Evolutionary conservation across 768 basidiomycete genomes (phyloP).

Genomic region (Austroboletus eburneus): DNA sequence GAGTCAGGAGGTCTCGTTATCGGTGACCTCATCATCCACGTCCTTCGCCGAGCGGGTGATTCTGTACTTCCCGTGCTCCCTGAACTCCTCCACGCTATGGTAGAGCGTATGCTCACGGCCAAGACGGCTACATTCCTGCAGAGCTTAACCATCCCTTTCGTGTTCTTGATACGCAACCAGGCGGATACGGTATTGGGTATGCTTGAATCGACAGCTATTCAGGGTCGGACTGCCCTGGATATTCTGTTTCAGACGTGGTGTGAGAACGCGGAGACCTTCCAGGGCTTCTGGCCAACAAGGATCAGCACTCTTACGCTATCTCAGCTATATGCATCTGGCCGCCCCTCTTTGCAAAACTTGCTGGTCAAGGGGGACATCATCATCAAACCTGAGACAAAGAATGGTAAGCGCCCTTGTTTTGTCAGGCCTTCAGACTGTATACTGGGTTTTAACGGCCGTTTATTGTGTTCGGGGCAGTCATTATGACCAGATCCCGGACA

Average conservation of each 20-base stretch:
- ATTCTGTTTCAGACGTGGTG: constrained; percentile 91
- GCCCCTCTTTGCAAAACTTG: constrained; percentile 63
- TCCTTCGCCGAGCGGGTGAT: constrained; percentile 79
- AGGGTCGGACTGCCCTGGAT: constrained; percentile 68
- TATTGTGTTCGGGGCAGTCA: constrained; percentile 51
- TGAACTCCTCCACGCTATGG: constrained; percentile 81
- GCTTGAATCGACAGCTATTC: constrained; percentile 62
- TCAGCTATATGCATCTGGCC: constrained; percentile 62
- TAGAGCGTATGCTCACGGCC: constrained; percentile 74
- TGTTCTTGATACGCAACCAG: constrained; percentile 88
- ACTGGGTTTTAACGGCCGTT: constrained; percentile 11
- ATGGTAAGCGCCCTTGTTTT: constrained; percentile 53
- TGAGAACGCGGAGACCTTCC: constrained; percentile 91
- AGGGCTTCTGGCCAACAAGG: constrained; percentile 90
- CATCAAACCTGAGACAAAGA: constrained; percentile 70
- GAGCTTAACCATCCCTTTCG: constrained; percentile 89
- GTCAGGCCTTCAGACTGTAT: constrained; percentile 6
- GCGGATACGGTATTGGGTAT: constrained; percentile 74
- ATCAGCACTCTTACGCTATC: constrained; percentile 81
- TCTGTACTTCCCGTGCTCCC: constrained; percentile 82
- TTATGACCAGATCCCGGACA: constrained; percentile 94
- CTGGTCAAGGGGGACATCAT: constrained; percentile 91
- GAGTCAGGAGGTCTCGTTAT: constrained; percentile 92
- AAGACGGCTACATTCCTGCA: constrained; percentile 91
- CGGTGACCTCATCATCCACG: constrained; percentile 92